Evolutionary conservation across 2,329 filamentous ascomycete species (phyloP).

Genomic region (Geosmithia putterillii): DNA sequence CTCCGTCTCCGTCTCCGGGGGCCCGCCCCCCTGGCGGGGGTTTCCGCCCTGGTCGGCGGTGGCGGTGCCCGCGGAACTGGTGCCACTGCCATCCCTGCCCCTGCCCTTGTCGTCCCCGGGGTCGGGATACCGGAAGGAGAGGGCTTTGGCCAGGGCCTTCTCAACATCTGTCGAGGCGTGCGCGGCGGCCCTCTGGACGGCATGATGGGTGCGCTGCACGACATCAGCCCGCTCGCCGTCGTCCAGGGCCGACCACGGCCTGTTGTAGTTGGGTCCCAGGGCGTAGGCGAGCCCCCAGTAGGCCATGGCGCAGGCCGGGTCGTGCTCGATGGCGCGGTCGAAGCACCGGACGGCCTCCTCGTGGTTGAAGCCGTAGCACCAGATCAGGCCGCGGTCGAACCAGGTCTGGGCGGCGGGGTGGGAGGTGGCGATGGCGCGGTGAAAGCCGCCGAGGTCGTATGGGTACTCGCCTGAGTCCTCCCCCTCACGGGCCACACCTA

Average conservation of each 20-base stretch:
- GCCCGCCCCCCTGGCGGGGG: too few species aligned
- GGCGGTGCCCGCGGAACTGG: too few species aligned
- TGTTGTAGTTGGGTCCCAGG: constrained; percentile 65
- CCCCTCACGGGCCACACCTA: too few species aligned
- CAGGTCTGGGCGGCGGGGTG: constrained; percentile 44
- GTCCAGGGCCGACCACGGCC: constrained; percentile 64
- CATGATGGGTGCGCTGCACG: constrained; percentile 22
- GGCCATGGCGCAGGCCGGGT: constrained; percentile 46
- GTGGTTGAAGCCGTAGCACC: constrained; percentile 68
- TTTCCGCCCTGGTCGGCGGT: too few species aligned
- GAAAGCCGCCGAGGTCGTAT: constrained; percentile 50
- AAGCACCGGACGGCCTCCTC: constrained; percentile 58
- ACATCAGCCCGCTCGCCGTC: constrained; percentile 40
- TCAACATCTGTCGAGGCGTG: constrained; percentile 28
- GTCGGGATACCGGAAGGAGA: constrained; percentile 47
- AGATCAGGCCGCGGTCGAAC: constrained; percentile 63
- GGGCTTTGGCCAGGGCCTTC: constrained; percentile 48
- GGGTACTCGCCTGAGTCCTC: constrained; percentile 15
- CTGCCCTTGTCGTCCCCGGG: background rate
- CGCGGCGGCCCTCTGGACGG: constrained; percentile 13
- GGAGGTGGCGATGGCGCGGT: constrained; percentile 39
- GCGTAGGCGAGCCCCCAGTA: constrained; percentile 62
- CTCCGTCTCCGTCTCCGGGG: too few species aligned
- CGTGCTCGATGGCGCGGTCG: constrained; percentile 40
- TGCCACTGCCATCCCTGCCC: too few species aligned